Base-by-base conservation (phyloP, 352 stramenopile species). In the Pythium angustatum region DNA sequence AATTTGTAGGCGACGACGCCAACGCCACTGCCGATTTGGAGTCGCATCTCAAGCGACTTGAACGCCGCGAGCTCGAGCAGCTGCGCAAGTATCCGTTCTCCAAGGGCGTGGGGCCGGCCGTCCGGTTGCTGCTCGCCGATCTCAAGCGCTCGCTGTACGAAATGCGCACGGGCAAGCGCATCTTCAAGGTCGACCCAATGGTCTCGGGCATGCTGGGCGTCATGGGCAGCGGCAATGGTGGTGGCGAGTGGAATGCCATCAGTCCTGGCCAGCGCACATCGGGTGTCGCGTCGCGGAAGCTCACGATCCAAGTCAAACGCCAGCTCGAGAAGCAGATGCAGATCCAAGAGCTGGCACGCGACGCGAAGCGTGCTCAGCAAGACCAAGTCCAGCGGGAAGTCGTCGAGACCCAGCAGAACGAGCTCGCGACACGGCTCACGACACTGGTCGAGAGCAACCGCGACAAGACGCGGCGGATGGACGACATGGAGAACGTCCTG, bases 41-140 rank as follows among this genome's bases (percentile, higher is more conserved):
- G 26, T 63, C 68, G 1, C 62, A 66, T 2, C 21, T 74, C 7
- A 50, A 54, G 17, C 64, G 62, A 9, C 47, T 68, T 0, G 69
- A 71, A 28, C 69, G 66, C 4, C 51, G 70, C 27, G 78, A 87
- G n/a, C 51, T 75, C 44, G 73, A 83, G 14, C 63, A 83, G 50
- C 61, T 89, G 19, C 68, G 60, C 1, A 79, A 77, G 47, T 89
- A 90, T 30, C 78, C 83, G 33, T 91, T 91, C 59, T 86, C 77
- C 0, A 78, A 79, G 30, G 83, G 83, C 0, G 22, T 88, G 0
- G 27, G 43, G 1, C 54, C 64, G 5, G 78, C 78, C 0, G 24
- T 74, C 2, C 51, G 51, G 26, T 56, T 88, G 5, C 44, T 87
- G 28, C 15, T 77, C 14, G 59, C 70, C 2, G 77, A 88, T 62